These are phyloP conservation scores for Ophiocordyceps unilateralis DNA, from an alignment of 2,329 filamentous ascomycete genomes.

Conservation along the genomic window DNA sequence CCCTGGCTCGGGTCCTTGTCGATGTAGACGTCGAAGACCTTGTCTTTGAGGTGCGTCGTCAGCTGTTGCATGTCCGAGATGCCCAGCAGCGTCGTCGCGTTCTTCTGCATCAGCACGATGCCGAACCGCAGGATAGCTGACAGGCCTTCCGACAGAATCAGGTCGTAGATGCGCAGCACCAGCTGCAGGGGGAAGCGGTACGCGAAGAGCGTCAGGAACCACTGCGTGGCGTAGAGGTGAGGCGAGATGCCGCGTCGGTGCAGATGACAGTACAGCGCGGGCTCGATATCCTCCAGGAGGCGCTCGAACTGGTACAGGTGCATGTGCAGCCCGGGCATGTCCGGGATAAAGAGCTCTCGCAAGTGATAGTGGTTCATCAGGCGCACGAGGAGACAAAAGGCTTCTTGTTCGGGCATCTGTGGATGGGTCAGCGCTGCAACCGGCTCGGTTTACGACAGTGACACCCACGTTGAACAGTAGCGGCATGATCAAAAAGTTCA, in stretches of 20 bases:
- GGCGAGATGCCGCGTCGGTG: constrained; percentile 74
- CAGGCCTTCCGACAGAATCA: constrained; percentile 84
- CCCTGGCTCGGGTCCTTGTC: constrained; percentile 84
- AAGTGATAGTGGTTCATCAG: constrained; percentile 95
- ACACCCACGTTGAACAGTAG: constrained; percentile 70
- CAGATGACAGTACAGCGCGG: constrained; percentile 86
- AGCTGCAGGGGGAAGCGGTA: constrained; percentile 95
- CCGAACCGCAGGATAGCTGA: constrained; percentile 90
- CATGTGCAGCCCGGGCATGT: constrained; percentile 92
- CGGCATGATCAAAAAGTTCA: constrained; percentile 98
- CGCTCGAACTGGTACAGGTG: constrained; percentile 92
- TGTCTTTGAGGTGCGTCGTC: constrained; percentile 83
- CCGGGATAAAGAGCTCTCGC: constrained; percentile 80
- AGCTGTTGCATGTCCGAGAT: constrained; percentile 87
- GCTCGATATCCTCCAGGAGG: constrained; percentile 82
- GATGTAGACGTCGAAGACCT: constrained; percentile 91
- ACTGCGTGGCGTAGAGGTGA: constrained; percentile 92
- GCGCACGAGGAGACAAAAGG: constrained; percentile 81
- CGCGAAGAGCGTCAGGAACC: constrained; percentile 97
- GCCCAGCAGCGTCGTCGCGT: constrained; percentile 54
- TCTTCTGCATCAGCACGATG: constrained; percentile 92
- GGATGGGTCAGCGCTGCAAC: constrained; percentile 5
- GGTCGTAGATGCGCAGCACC: constrained; percentile 88
- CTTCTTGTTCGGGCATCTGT: constrained; percentile 91
- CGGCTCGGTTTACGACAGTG: background rate